Conservation (phyloP, 2,329 filamentous ascomycete species). For the Tricladium varicosporioides region DNA sequence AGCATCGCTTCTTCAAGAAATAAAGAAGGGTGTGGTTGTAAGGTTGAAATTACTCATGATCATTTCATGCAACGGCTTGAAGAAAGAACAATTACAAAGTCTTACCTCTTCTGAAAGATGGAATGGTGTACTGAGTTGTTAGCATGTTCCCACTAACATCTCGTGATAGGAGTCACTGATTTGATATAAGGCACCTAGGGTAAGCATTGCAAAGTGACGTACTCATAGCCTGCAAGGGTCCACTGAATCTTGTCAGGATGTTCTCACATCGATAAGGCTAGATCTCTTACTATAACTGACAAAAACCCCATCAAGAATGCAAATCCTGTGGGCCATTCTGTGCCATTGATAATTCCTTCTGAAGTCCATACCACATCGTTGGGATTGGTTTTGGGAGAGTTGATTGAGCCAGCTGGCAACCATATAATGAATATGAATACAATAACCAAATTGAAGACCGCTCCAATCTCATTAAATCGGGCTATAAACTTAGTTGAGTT, state of each 20-base stretch:
- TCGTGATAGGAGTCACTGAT: background rate
- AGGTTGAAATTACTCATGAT: too few relatives aligned
- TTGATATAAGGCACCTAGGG: background rate
- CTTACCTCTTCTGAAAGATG: conserved; percentile 58
- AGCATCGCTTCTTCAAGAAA: too few relatives aligned
- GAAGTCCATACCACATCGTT: conserved; percentile 12
- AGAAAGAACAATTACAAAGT: too few relatives aligned
- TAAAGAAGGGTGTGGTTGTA: too few relatives aligned
- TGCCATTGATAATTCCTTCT: conserved; percentile 50
- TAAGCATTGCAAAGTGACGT: conserved; percentile 40
- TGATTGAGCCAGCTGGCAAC: conserved; percentile 16
- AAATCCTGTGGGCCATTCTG: conserved; percentile 56
- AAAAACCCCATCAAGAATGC: conserved; percentile 63
- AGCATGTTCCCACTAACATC: background rate
- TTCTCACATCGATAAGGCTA: too few relatives aligned
- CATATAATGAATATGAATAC: conserved; percentile 35
- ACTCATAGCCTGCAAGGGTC: conserved; percentile 29
- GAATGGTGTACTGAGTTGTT: conserved; percentile 50
- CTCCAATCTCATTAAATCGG: conserved; percentile 12
- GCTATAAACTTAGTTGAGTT: conserved; percentile 33
- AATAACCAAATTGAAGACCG: conserved; percentile 31
- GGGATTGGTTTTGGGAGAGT: conserved; percentile 8
- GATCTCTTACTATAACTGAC: conserved; percentile 45
- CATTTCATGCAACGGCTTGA: too few relatives aligned
- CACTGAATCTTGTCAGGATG: background rate